Evolutionary conservation across 2,329 filamentous ascomycete genomes (phyloP).

Genomic region (Knufia petricola): DNA sequence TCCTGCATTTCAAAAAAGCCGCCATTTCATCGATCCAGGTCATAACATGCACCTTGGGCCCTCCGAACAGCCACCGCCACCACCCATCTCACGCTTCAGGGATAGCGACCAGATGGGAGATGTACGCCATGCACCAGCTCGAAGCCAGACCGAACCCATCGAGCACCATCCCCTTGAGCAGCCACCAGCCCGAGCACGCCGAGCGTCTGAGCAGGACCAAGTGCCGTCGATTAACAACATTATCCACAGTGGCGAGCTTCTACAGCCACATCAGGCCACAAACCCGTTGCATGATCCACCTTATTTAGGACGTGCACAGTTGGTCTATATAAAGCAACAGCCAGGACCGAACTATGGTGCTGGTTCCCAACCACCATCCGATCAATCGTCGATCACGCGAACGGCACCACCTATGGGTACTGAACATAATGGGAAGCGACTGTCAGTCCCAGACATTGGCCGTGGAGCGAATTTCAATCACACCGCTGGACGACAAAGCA

Average conservation of each 20-base stretch:
- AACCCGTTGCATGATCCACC: not conserved
- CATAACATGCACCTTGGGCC: not conserved
- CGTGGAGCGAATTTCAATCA: not conserved
- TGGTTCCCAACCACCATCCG: not conserved
- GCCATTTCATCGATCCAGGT: slow-evolving; percentile 1
- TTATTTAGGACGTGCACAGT: not conserved
- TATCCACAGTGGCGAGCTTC: too few species aligned
- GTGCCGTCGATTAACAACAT: not conserved
- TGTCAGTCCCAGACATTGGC: not conserved
- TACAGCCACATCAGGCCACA: not conserved
- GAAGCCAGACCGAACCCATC: not conserved
- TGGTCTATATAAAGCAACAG: not conserved
- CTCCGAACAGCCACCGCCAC: not conserved
- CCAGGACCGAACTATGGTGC: not conserved
- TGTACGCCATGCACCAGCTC: not conserved
- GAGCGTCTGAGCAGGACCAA: slow-evolving; percentile 2
- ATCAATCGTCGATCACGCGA: not conserved
- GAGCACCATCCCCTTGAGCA: not conserved
- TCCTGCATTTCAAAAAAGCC: slow-evolving; percentile 5
- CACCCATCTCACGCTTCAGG: not conserved
- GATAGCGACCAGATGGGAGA: not conserved
- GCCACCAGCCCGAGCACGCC: not conserved
- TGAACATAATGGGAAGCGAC: not conserved
- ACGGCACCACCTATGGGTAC: not conserved
- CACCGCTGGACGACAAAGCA: not conserved